Evolutionary conservation across 805 yeast species (phyloP).

Genomic region (Lachancea fermentati): DNA sequence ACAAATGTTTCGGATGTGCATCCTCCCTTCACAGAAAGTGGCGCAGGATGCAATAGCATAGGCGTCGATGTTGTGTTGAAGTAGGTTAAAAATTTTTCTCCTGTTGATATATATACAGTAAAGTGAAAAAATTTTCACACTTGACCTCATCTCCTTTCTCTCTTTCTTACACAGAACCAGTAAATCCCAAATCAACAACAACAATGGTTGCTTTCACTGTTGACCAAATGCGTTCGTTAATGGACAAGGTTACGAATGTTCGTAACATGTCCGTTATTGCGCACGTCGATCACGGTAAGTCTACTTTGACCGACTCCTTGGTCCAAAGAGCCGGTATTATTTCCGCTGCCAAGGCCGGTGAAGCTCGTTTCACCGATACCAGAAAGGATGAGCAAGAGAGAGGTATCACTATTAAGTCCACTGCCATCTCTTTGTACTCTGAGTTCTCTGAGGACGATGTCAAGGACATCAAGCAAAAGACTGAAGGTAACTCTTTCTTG

Average conservation of each 20-base stretch:
- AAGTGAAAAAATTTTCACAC: no score
- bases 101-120: no score
- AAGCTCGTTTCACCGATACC: conserved; percentile 99
- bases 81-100: no score
- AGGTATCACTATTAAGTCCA: conserved; percentile 99
- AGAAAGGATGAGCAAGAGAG: conserved; percentile 99
- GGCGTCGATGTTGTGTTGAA: no score
- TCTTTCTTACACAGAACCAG: no score
- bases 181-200: no score
- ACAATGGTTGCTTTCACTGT: conserved; percentile 48
- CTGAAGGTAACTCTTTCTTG: conserved; percentile 90
- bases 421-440: conserved; percentile 95
- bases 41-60: no score
- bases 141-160: no score
- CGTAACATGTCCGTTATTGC: conserved; percentile 99
- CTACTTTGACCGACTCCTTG: conserved; percentile 97
- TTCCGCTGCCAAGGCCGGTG: conserved; percentile 99
- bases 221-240: conserved; percentile 95
- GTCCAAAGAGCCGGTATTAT: conserved; percentile 99
- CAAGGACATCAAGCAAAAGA: conserved; percentile 80
- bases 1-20: no score
- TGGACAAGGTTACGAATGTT: conserved; percentile 99
- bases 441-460: conserved; percentile 76
- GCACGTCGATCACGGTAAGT: conserved; percentile 99
- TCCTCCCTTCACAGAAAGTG: no score